Conservation (phyloP, 768 basidiomycete genomes). For the Rhodotorula sphaerocarpa region DNA sequence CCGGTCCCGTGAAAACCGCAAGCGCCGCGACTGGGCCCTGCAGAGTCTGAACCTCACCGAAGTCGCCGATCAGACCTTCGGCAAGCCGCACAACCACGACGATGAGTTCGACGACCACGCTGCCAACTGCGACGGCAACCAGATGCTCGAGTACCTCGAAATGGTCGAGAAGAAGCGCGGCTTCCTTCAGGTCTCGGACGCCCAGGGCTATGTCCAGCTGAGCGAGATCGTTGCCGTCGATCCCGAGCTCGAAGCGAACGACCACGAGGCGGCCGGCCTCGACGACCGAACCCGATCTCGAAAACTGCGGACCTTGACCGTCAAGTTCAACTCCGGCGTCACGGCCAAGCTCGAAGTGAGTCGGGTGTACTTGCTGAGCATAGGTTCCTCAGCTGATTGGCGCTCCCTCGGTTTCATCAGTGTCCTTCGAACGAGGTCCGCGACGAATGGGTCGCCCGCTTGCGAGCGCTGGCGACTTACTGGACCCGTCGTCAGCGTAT, state of each 20-base stretch:
- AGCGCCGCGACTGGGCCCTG: conserved; percentile 56
- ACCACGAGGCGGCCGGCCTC: conserved; percentile 3
- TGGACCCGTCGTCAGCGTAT: conserved; percentile 69
- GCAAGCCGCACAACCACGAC: conserved; percentile 15
- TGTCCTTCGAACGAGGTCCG: conserved; percentile 48
- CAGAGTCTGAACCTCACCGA: conserved; percentile 25
- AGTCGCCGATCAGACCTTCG: neutral
- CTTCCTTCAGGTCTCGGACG: conserved; percentile 41
- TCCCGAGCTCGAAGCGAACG: conserved; percentile 27
- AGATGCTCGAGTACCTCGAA: conserved; percentile 38
- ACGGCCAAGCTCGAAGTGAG: conserved; percentile 71
- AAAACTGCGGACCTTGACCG: conserved; percentile 66
- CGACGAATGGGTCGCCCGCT: conserved; percentile 73
- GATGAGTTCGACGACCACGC: neutral
- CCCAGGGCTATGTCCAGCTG: conserved; percentile 60
- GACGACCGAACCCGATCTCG: conserved; percentile 44
- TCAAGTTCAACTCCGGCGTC: conserved; percentile 60
- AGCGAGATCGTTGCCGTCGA: conserved; percentile 57
- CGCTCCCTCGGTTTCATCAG: conserved; percentile 51
- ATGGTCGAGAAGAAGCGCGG: conserved; percentile 40
- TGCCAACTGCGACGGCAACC: neutral
- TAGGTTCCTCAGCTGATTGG: conserved; percentile 41
- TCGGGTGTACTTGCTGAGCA: conserved; percentile 4
- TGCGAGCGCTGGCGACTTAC: conserved; percentile 62
- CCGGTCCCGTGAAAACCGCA: neutral